phyloP scores from a whole-genome alignment of 108 stramenopile species.

The Cyclotella kingstonii region DNA sequence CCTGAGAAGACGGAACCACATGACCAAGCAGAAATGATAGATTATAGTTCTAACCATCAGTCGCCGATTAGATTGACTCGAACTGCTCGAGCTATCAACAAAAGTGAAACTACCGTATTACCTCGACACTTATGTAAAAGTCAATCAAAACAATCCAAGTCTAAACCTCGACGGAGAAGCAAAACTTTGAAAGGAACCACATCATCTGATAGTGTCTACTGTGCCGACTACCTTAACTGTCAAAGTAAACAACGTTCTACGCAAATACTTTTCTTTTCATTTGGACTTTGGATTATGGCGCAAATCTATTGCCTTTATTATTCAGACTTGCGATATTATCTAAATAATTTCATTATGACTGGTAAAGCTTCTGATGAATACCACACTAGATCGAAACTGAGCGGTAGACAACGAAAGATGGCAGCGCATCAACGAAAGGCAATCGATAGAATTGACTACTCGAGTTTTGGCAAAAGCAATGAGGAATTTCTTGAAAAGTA shows the following conservation, averaged over 20 bases:
- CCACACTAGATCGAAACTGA: not conserved
- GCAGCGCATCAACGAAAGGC: not conserved
- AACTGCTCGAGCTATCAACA: no score
- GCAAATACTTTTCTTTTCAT: slow-evolving; percentile 17
- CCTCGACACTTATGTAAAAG: no score
- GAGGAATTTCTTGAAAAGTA: not conserved
- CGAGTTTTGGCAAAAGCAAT: not conserved
- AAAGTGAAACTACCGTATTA: no score
- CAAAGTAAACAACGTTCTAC: slow-evolving; percentile 19
- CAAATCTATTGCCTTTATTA: slow-evolving; percentile 25
- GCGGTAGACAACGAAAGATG: slow-evolving; percentile 8
- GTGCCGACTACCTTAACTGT: no score
- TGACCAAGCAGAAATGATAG: no score
- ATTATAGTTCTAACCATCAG: no score
- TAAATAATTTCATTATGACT: slow-evolving; percentile 2
- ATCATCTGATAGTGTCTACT: no score
- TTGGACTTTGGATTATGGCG: slow-evolving; percentile 14
- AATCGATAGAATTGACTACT: not conserved
- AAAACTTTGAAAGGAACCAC: no score
- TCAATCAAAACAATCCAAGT: not conserved
- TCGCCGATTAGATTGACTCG: no score
- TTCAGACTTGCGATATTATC: not conserved
- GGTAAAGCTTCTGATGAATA: not conserved
- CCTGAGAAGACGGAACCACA: no score
- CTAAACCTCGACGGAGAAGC: not conserved